phyloP scores from a whole-genome alignment of 2,329 filamentous ascomycete genomes.

The Sporothrix pseudoabietina region DNA sequence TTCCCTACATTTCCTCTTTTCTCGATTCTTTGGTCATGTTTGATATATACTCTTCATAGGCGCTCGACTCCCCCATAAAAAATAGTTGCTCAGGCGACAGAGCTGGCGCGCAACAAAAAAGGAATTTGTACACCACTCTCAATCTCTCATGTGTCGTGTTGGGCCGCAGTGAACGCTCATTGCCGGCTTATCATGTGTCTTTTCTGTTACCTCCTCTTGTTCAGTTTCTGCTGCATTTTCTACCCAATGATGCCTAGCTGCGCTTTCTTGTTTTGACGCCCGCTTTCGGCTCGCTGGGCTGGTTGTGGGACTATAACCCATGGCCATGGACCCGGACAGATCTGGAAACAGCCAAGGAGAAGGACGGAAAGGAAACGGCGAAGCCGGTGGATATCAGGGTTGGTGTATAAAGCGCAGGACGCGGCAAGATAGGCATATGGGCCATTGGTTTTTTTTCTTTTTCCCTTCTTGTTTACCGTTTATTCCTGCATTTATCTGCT shows the following conservation, averaged over 20 bases:
- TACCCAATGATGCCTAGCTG: background rate
- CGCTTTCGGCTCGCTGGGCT: background rate
- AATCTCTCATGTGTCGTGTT: slow-evolving; percentile 22
- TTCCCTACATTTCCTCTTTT: background rate
- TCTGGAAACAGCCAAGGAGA: background rate
- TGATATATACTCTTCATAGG: slow-evolving; percentile 36
- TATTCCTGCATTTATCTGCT: slow-evolving; percentile 5
- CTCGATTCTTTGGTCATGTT: slow-evolving; percentile 20
- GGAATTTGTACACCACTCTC: slow-evolving; percentile 33
- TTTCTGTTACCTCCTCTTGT: background rate
- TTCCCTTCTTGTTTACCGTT: slow-evolving; percentile 1
- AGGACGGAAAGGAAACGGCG: background rate
- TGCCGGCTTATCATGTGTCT: slow-evolving; percentile 1
- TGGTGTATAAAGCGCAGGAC: slow-evolving; percentile 18
- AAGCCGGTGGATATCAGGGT: background rate
- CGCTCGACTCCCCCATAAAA: slow-evolving; percentile 30
- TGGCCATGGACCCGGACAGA: background rate
- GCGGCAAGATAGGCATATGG: background rate
- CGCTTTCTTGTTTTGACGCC: background rate
- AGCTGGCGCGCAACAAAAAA: slow-evolving; percentile 31
- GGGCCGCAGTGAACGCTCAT: slow-evolving; percentile 4
- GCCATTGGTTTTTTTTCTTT: background rate
- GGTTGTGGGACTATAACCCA: background rate
- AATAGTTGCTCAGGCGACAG: slow-evolving; percentile 33
- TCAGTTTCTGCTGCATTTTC: background rate